Evolutionary conservation across 345 rosid species (phyloP).

Genomic region (Populus davidiana): DNA sequence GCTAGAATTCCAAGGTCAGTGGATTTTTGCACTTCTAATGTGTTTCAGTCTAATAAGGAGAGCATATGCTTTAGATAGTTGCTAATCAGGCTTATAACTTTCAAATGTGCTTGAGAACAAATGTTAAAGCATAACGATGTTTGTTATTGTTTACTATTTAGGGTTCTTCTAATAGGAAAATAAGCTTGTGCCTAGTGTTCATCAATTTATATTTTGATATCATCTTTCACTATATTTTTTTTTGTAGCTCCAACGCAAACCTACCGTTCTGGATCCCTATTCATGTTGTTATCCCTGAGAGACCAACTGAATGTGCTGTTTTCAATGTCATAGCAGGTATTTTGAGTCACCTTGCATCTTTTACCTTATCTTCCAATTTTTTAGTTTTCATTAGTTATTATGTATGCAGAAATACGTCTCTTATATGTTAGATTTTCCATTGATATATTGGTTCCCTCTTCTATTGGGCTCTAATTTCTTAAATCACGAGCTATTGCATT

Average conservation of each 20-base stretch:
- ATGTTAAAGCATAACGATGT: not conserved
- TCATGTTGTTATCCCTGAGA: constrained; percentile 90
- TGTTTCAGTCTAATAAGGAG: not conserved
- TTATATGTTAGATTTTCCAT: not conserved
- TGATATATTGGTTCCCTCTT: not conserved
- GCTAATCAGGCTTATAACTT: not conserved
- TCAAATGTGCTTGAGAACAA: not conserved
- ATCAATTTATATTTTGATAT: not conserved
- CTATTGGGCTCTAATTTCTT: not conserved
- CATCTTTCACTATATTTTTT: not conserved
- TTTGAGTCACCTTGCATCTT: constrained; percentile 7
- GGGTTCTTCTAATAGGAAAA: not conserved
- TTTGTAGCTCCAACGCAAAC: constrained; percentile 75
- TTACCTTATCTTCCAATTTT: not conserved
- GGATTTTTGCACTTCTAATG: not conserved
- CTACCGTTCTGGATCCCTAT: constrained; percentile 98
- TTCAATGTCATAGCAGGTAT: constrained; percentile 95
- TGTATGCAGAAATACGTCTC: not conserved
- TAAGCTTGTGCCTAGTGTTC: not conserved
- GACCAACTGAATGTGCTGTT: constrained; percentile 91
- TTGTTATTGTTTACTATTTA: not conserved
- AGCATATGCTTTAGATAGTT: not conserved
- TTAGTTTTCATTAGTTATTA: not conserved
- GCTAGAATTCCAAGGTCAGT: constrained; percentile 92
- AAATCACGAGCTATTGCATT: not conserved